Evolutionary conservation across 768 basidiomycete species (phyloP).

Genomic region (Trametes punicea): DNA sequence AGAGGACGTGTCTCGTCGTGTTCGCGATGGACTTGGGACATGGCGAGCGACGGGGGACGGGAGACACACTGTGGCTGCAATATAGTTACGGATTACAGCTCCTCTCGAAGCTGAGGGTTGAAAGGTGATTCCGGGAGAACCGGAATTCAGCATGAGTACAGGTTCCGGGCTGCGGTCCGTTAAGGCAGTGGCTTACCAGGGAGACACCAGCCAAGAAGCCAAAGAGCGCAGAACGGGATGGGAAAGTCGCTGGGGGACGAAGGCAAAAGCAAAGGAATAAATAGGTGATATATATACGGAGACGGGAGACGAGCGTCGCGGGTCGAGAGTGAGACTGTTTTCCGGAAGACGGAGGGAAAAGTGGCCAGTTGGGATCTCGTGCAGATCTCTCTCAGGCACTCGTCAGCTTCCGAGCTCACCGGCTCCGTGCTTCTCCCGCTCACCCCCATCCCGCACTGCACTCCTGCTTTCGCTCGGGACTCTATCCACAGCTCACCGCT

Average conservation of each 20-base stretch:
- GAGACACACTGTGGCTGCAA: neutral
- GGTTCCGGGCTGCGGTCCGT: neutral
- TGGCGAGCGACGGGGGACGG: conserved; percentile 19
- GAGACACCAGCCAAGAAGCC: conserved; percentile 8
- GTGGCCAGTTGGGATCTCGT: conserved; percentile 1
- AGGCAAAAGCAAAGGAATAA: neutral
- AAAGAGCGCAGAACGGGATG: conserved; percentile 1
- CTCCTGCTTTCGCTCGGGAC: neutral
- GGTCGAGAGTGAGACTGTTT: neutral
- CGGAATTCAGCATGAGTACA: conserved; percentile 9
- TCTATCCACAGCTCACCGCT: neutral
- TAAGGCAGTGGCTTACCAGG: conserved; percentile 7
- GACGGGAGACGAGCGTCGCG: neutral
- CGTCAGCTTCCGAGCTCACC: conserved; percentile 23
- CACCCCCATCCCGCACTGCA: conserved; percentile 21
- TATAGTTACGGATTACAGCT: conserved; percentile 18
- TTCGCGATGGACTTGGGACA: conserved; percentile 41
- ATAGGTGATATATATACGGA: conserved; percentile 7
- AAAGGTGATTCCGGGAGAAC: conserved; percentile 13
- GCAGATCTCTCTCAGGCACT: conserved; percentile 3
- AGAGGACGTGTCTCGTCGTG: conserved; percentile 56
- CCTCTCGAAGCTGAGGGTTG: conserved; percentile 14
- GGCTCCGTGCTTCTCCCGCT: conserved; percentile 24
- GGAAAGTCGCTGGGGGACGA: neutral
- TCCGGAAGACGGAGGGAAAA: neutral